Evolutionary conservation across 225 moss, liverwort and hornwort genomes (phyloP), one percentile per base, ranked within the genome.

Genomic region (Physcomitrellopsis africana): DNA sequence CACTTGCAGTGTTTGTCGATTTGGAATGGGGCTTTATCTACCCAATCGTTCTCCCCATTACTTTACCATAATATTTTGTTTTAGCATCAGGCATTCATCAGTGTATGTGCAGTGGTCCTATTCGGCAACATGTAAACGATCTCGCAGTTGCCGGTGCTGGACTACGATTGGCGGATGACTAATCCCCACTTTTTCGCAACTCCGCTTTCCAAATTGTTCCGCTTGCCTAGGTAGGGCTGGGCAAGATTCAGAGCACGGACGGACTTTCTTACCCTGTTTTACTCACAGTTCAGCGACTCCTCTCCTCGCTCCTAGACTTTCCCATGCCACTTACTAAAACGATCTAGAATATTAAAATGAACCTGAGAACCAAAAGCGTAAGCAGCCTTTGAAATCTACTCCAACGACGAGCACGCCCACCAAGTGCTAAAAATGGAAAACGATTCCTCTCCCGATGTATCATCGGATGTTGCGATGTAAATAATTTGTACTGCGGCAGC

Each of bases 161-260:
- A 15, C 43, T 10, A 3, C 29, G 37, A 3, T 12, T 51, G 49
- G 65, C 11, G 7, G 32, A 37, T 37, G 32, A 37, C 32, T 37
- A 37, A 37, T 37, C 32, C 32, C 32, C 1, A 23, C 61, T 72
- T 81, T 77, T 49, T 72, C 72, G 67, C 54, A 67, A 23, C 72
- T 55, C 72, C 72, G 67, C 37, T 60, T 18, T 18, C n/a, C 19
- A 26, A 24, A 52, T 20, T 11, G 41, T 8, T 11, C 51, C 58
- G 24, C 54, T 37, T 37, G 1, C 7, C 4, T 37, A 37, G 55
- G 47, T 26, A 44, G 14, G 17, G 11, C 10, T 58, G 54, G 5
- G 20, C 10, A 49, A 26, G 37, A 63, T 26, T 23, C 8, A 58
- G 64, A 80, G 13, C 52, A 29, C 51, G 15, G 43, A 27, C 0